Conservation (phyloP, 2,329 filamentous ascomycete genomes). For the Diaporthe sp. region DNA sequence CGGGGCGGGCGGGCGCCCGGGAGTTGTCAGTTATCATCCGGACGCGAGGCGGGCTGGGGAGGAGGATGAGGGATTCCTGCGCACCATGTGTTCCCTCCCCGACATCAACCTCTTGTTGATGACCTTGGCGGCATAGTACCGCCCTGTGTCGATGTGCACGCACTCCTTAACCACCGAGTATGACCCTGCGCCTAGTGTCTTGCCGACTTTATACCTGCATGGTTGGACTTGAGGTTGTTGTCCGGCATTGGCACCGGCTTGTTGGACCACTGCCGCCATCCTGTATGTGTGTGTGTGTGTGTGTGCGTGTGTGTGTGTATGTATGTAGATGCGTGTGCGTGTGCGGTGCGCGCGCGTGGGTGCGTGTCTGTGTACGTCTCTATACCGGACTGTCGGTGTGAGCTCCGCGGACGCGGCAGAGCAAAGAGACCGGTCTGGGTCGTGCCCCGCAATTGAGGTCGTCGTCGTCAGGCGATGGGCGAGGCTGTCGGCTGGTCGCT, state of each 20-base stretch:
- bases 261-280: slow-evolving; percentile 36
- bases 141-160: slow-evolving; percentile 96
- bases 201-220: slow-evolving; percentile 98
- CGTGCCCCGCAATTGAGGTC: slow-evolving; percentile 27
- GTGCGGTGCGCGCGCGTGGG: background rate
- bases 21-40: slow-evolving; percentile 14
- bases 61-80: slow-evolving; percentile 37
- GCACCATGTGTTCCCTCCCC: slow-evolving; percentile 96
- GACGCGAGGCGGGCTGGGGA: background rate
- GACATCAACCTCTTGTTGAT: slow-evolving; percentile 99
- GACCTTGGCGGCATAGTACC: slow-evolving; percentile 98
- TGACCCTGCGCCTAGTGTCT: slow-evolving; percentile 94
- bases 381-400: slow-evolving; percentile 17
- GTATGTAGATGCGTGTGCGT: background rate
- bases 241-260: slow-evolving; percentile 37
- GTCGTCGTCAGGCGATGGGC: slow-evolving; percentile 22
- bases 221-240: slow-evolving; percentile 80
- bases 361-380: background rate
- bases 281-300: slow-evolving; percentile 3
- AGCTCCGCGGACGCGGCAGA: background rate
- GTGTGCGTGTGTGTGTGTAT: background rate
- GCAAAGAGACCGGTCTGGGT: slow-evolving; percentile 22
- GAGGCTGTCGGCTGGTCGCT: slow-evolving; percentile 2
- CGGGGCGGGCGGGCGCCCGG: background rate
- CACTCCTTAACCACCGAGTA: slow-evolving; percentile 99